phyloP scores from a whole-genome alignment of 805 yeast species.

The Cyberlindnera nakhonratchasimensis region DNA sequence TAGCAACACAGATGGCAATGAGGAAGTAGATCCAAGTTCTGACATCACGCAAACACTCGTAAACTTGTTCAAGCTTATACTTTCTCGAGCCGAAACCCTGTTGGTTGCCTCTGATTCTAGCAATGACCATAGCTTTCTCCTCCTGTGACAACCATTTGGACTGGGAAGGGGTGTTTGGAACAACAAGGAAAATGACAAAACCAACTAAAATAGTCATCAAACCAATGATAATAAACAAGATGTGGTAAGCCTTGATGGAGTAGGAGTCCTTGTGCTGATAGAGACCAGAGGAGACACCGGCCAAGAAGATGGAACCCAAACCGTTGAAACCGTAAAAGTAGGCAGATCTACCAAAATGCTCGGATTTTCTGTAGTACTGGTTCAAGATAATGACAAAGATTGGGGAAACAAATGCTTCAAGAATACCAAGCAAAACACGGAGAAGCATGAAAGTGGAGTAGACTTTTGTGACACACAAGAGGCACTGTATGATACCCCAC shows the following conservation, averaged over 20 bases:
- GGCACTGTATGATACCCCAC: conserved; percentile 47
- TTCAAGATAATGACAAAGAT: conserved; percentile 21
- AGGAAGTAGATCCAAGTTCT: conserved; percentile 39
- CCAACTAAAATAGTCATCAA: conserved; percentile 47
- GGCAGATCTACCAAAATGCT: conserved; percentile 34
- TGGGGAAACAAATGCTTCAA: conserved; percentile 41
- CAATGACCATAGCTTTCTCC: conserved; percentile 41
- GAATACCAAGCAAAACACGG: conserved; percentile 33
- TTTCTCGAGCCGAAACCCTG: conserved; percentile 42
- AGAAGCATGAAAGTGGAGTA: neutral
- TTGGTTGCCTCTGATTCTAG: conserved; percentile 41
- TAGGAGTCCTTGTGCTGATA: conserved; percentile 26
- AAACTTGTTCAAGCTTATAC: conserved; percentile 36
- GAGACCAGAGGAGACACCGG: conserved; percentile 45
- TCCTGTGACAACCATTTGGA: conserved; percentile 38
- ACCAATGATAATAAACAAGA: conserved; percentile 52
- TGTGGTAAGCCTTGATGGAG: conserved; percentile 47
- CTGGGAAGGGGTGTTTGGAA: conserved; percentile 46
- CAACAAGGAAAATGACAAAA: conserved; percentile 34
- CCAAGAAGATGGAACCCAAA: conserved; percentile 39
- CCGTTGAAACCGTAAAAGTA: conserved; percentile 29
- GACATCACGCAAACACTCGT: conserved; percentile 30
- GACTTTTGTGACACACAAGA: conserved; percentile 9
- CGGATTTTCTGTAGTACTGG: conserved; percentile 25
- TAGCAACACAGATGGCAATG: conserved; percentile 31